phyloP scores from a whole-genome alignment of 2,329 filamentous ascomycete species.

The Colletotrichum brevisporum region DNA sequence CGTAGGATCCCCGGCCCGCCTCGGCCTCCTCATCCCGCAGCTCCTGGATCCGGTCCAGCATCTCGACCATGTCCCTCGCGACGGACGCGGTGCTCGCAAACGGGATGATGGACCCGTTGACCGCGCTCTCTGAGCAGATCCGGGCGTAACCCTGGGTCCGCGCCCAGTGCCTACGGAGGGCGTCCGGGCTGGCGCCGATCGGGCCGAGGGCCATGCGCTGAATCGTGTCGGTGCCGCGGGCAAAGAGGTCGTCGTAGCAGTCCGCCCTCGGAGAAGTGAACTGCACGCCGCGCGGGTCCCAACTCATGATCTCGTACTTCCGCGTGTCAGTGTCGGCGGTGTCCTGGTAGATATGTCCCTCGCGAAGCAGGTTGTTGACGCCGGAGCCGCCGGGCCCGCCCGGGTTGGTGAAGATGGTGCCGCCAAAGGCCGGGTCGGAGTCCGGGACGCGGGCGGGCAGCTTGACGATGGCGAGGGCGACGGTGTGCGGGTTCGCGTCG shows the following conservation, averaged over 20 bases:
- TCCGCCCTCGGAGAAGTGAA: slow-evolving; percentile 54
- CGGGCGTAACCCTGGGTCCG: slow-evolving; percentile 44
- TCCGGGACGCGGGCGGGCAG: slow-evolving; percentile 56
- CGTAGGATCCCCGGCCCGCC: too few species aligned
- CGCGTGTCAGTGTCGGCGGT: slow-evolving; percentile 46
- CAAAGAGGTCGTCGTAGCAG: slow-evolving; percentile 54
- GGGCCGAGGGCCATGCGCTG: slow-evolving; percentile 50
- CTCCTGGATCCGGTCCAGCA: slow-evolving; percentile 58
- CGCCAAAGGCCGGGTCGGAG: slow-evolving; percentile 55
- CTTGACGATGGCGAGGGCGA: slow-evolving; percentile 58
- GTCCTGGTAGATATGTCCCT: slow-evolving; percentile 43
- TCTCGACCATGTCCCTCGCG: slow-evolving; percentile 60
- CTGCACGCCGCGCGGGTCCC: slow-evolving; percentile 60
- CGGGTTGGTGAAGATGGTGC: slow-evolving; percentile 60
- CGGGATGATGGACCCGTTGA: slow-evolving; percentile 48
- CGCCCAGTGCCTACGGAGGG: slow-evolving; percentile 29
- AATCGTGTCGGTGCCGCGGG: slow-evolving; percentile 48
- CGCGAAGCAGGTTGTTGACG: slow-evolving; percentile 46
- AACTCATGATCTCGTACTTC: slow-evolving; percentile 59
- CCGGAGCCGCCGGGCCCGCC: slow-evolving; percentile 62
- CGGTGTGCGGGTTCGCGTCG: slow-evolving; percentile 45
- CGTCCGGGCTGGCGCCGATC: slow-evolving; percentile 39
- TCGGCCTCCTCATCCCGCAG: slow-evolving; percentile 42
- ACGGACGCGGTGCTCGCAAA: slow-evolving; percentile 56
- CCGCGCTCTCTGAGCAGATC: slow-evolving; percentile 46